Conservation (phyloP, 2,329 filamentous ascomycete genomes). For the Microdochium nivale region DNA sequence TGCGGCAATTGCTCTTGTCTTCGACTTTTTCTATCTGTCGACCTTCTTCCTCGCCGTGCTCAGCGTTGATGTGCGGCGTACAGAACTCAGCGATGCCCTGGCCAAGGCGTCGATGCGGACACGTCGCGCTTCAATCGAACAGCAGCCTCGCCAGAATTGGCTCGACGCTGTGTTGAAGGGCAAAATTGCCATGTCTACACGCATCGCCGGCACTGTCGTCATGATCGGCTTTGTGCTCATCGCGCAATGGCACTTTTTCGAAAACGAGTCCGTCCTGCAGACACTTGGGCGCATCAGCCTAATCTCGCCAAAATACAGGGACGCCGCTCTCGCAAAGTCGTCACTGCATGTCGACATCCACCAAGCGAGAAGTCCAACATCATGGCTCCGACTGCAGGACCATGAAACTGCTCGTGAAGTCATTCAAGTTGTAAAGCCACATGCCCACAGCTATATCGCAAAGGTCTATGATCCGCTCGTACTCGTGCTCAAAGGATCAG, state of each 20-base stretch:
- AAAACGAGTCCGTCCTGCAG: slow-evolving; percentile 39
- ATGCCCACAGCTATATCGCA: slow-evolving; percentile 62
- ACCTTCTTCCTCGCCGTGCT: slow-evolving; percentile 75
- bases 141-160: slow-evolving; percentile 40
- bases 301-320: slow-evolving; percentile 17
- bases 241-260: slow-evolving; percentile 72
- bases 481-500: slow-evolving; percentile 60
- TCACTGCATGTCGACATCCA: slow-evolving; percentile 53
- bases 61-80: slow-evolving; percentile 68
- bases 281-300: slow-evolving; percentile 24
- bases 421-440: slow-evolving; percentile 66
- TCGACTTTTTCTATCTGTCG: slow-evolving; percentile 70
- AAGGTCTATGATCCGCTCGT: slow-evolving; percentile 67
- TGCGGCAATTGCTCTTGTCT: slow-evolving; percentile 63
- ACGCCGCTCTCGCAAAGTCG: slow-evolving; percentile 16
- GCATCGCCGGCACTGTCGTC: slow-evolving; percentile 66
- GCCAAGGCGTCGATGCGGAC: slow-evolving; percentile 41
- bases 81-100: slow-evolving; percentile 67
- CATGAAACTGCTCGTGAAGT: slow-evolving; percentile 71
- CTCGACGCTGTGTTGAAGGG: slow-evolving; percentile 52
- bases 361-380: slow-evolving; percentile 65
- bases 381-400: slow-evolving; percentile 71
- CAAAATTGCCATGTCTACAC: slow-evolving; percentile 59
- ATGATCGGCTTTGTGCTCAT: slow-evolving; percentile 65
- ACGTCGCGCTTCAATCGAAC: slow-evolving; percentile 14